Evolutionary conservation across 805 yeast genomes (phyloP), one percentile per base, ranked within the genome.

Genomic region (Blastobotrys peoriensis): DNA sequence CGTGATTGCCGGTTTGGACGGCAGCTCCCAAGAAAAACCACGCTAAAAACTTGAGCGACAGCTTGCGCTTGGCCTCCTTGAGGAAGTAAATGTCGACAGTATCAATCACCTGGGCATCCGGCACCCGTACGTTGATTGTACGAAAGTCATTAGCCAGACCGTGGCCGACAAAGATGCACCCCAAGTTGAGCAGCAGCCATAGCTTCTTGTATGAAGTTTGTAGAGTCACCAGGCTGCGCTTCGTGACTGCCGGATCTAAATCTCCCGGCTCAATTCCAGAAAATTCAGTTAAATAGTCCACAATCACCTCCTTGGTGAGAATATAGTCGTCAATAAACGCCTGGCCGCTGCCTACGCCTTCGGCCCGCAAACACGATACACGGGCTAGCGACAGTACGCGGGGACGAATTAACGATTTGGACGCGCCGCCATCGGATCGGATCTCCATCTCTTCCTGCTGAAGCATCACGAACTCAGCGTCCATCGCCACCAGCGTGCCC

Each of bases 251-350:
- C 1, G 91, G 85, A 59, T 87, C 86, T 49, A 93, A 69, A 63
- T 94, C 98, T 1, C 95, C 96, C 0, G 82, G 83, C 54, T 85
- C 87, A 43, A 93, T 89, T n/a, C 99, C 99, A 9, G 96, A 87
- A 55, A 75, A 93, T 9, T 80, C 78, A 0, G 99, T 94, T 52
- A 91, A 70, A 57, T 93, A 89, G 62, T 93, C 95, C 43, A 82
- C 78, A 43, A 93, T 82, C 2, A 52, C 52, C 19, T 70, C 76
- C 17, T 75, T 75, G 27, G 87, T 85, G 4, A 80, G 79, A 52
- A 93, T 85, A 59, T 89, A 87, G 60, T 93, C 99, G 61, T 93
- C 98, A 49, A 93, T 85, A 56, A 93, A 86, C 4, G 96, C 88
- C 1, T 71, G 73, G 0, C 88, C 93, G 47, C 75, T 77, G 38